phyloP scores from a whole-genome alignment of 2,329 filamentous ascomycete genomes.

The Fusarium liriodendri region DNA sequence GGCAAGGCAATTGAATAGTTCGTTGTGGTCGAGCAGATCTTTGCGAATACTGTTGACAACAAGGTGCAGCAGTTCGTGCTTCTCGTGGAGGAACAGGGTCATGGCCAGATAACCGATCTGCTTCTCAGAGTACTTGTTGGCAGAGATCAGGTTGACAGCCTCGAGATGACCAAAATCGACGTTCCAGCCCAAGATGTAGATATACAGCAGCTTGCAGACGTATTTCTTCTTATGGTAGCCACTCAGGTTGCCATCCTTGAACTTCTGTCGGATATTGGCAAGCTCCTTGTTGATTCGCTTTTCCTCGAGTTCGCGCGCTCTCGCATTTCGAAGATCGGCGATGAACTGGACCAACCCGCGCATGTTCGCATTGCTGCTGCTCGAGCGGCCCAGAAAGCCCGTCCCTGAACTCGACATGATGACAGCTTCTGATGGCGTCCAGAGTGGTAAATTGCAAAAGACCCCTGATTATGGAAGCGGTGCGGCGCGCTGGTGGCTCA shows the following conservation, averaged over 20 bases:
- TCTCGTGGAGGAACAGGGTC: conserved; percentile 95
- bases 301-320: conserved; percentile 95
- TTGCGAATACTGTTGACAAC: conserved; percentile 99
- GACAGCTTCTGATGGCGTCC: conserved; percentile 28
- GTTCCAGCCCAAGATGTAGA: conserved; percentile 99
- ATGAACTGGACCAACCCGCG: conserved; percentile 97
- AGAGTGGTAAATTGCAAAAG: conserved; percentile 33
- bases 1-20: conserved; percentile 96
- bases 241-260: conserved; percentile 92
- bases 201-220: conserved; percentile 99
- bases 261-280: conserved; percentile 98
- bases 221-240: conserved; percentile 99
- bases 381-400: conserved; percentile 75
- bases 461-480: conserved; percentile 38
- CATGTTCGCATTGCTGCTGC: conserved; percentile 75
- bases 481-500: conserved; percentile 23
- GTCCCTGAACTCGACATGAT: conserved; percentile 67
- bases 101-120: conserved; percentile 99
- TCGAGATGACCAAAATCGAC: conserved; percentile 99
- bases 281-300: conserved; percentile 99
- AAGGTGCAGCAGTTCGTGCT: conserved; percentile 94
- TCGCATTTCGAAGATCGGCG: conserved; percentile 92
- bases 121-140: conserved; percentile 98
- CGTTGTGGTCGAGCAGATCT: conserved; percentile 92
- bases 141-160: conserved; percentile 96